A percentile compares a stretch with the other conserved stretches of the same genome.
These are phyloP conservation scores for Euphrasia confusa DNA, from an alignment of 257 asterid species.

Conservation along the genomic window DNA sequence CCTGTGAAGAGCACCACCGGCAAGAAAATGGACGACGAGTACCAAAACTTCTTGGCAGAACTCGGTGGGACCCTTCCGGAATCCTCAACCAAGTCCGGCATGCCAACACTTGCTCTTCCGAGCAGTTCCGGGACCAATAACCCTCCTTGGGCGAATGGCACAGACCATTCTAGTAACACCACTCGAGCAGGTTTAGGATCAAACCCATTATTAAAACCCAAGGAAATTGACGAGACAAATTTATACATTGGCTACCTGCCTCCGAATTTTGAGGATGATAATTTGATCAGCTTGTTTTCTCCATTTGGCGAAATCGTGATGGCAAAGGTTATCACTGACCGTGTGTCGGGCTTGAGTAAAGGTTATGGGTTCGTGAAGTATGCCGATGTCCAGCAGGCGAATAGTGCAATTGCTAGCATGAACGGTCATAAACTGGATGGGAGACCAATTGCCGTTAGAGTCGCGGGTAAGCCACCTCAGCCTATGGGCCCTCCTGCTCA, in stretches of 20 bases:
- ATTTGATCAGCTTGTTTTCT: constrained; percentile 71
- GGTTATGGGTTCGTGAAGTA: constrained; percentile 96
- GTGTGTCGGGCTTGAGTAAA: constrained; percentile 66
- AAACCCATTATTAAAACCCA: constrained; percentile 47
- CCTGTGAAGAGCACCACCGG: constrained; percentile 90
- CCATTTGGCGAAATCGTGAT: constrained; percentile 88
- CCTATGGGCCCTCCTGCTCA: constrained; percentile 85
- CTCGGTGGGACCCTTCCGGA: constrained; percentile 87
- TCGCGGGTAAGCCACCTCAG: constrained; percentile 92
- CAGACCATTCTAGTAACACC: constrained; percentile 32
- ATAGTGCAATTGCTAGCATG: constrained; percentile 83
- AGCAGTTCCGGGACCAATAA: constrained; percentile 57
- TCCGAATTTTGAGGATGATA: constrained; percentile 85
- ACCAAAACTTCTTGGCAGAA: constrained; percentile 87
- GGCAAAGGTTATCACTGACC: constrained; percentile 96
- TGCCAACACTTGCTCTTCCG: constrained; percentile 64
- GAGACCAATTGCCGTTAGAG: constrained; percentile 91
- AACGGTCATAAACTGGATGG: constrained; percentile 85
- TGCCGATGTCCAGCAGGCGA: constrained; percentile 80
- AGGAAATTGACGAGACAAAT: constrained; percentile 83
- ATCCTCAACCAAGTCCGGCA: constrained; percentile 44
- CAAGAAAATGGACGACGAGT: constrained; percentile 98
- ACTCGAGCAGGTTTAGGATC: constrained; percentile 58
- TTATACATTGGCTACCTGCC: constrained; percentile 91
- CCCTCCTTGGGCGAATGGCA: constrained; percentile 79